Conservation (phyloP, 1,284 basidiomycete genomes). For the Dichomitus squalens region DNA sequence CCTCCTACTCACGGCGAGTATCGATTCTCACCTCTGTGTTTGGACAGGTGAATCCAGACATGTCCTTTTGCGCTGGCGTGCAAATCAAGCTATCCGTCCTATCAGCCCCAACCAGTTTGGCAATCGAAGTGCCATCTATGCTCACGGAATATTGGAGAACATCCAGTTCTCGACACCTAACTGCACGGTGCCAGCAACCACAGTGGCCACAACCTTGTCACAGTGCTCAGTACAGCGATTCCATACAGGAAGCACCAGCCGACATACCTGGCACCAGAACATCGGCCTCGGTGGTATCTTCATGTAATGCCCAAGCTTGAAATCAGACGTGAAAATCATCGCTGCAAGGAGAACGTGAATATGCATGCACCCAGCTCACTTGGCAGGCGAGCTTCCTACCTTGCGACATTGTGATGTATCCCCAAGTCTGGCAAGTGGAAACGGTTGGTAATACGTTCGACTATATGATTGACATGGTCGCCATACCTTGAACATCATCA, state of each 20-base stretch:
- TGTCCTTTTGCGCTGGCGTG: conserved; percentile 43
- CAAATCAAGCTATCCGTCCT: conserved; percentile 45
- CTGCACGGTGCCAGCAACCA: conserved; percentile 65
- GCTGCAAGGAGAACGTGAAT: conserved; percentile 9
- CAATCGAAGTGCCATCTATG: background rate
- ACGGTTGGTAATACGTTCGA: background rate
- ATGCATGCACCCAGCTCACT: background rate
- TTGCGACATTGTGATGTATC: conserved; percentile 46
- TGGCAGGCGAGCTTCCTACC: conserved; percentile 26
- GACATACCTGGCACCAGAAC: conserved; percentile 48
- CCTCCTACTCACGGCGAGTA: background rate
- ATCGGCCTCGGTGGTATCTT: conserved; percentile 60
- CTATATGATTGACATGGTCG: no score
- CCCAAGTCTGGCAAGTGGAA: conserved; percentile 42
- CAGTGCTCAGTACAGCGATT: background rate
- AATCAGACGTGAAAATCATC: conserved; percentile 59
- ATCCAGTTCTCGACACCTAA: conserved; percentile 71
- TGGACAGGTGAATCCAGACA: conserved; percentile 47
- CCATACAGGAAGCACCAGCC: background rate
- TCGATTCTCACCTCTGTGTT: conserved; percentile 38
- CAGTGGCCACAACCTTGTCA: conserved; percentile 58
- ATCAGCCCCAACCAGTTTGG: background rate
- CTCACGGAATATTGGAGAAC: conserved; percentile 57
- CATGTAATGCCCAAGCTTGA: conserved; percentile 77
- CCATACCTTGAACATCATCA: conserved; percentile 47